Evolutionary conservation across 768 basidiomycete species (phyloP).

Genomic region (Mycena pura): DNA sequence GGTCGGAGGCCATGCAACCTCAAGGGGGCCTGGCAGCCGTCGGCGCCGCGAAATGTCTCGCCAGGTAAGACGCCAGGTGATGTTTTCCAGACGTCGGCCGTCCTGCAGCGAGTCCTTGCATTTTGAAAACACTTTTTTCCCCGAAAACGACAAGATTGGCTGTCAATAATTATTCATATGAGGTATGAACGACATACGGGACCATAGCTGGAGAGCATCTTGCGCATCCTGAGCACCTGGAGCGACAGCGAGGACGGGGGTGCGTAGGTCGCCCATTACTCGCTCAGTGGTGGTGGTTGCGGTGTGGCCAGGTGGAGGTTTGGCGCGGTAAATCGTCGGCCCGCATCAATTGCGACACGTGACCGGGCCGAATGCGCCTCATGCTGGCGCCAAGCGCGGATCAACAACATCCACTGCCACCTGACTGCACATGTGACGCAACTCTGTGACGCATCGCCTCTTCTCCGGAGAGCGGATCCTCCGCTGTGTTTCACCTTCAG

Average conservation of each 20-base stretch:
- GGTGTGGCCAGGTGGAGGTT: no score
- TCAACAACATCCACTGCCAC: no score
- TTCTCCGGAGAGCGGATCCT: no score
- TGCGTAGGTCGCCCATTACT: no score
- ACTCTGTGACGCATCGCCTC: no score
- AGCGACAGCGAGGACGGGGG: constrained; percentile 70
- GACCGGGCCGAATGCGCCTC: no score
- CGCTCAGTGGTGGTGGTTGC: no score
- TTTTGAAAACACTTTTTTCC: constrained; percentile 75
- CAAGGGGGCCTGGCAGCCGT: neutral
- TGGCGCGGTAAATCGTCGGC: no score
- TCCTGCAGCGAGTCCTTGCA: constrained; percentile 82
- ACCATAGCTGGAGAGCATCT: constrained; percentile 60
- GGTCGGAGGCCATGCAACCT: constrained; percentile 41
- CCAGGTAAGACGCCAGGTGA: constrained; percentile 88
- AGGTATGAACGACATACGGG: constrained; percentile 63
- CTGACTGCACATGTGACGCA: no score
- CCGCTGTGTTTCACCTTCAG: no score
- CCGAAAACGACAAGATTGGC: constrained; percentile 5
- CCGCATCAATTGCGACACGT: no score
- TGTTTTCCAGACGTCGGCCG: constrained; percentile 85
- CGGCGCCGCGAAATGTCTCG: constrained; percentile 45
- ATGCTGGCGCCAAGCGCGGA: no score
- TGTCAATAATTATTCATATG: neutral
- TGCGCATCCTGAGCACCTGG: constrained; percentile 72